Percentiles rank a stretch among this genome's conserved stretches.
Evolutionary conservation across 345 rosid species (phyloP).

Genomic region (Trapa bicornis): DNA sequence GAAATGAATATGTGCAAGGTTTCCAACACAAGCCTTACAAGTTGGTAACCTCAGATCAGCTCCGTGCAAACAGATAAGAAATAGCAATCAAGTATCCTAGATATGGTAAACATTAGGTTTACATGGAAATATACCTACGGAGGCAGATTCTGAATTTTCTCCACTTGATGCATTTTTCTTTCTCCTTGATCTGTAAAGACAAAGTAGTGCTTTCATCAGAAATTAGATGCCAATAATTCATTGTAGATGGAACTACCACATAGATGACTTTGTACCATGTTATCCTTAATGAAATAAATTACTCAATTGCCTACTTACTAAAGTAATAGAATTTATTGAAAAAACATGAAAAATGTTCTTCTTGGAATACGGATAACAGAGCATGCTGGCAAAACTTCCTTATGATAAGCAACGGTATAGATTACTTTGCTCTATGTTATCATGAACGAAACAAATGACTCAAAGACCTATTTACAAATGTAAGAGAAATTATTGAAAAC

Average conservation of each 20-base stretch:
- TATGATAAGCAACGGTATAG: not conserved
- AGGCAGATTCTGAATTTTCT: conserved; percentile 61
- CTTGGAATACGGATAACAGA: not conserved
- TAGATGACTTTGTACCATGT: too few species aligned
- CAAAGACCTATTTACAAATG: too few species aligned
- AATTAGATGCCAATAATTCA: not conserved
- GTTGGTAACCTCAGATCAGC: not conserved
- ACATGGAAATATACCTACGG: conserved; percentile 33
- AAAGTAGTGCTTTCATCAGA: conserved; percentile 3
- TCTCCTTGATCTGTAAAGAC: conserved; percentile 64
- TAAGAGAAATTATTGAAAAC: too few species aligned
- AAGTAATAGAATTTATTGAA: not conserved
- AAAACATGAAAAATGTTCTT: not conserved
- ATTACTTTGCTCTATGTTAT: too few species aligned
- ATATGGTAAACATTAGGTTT: not conserved
- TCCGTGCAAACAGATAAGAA: not conserved
- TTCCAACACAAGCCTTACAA: not conserved
- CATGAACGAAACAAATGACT: too few species aligned
- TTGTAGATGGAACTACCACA: not conserved
- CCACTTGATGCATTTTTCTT: conserved; percentile 70
- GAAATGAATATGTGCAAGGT: not conserved
- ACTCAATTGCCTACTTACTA: not conserved
- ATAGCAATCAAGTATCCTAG: not conserved
- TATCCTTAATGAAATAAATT: not conserved
- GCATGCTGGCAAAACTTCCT: not conserved